Evolutionary conservation across 352 stramenopile species (phyloP).

Genomic region (Pythium aquatile): DNA sequence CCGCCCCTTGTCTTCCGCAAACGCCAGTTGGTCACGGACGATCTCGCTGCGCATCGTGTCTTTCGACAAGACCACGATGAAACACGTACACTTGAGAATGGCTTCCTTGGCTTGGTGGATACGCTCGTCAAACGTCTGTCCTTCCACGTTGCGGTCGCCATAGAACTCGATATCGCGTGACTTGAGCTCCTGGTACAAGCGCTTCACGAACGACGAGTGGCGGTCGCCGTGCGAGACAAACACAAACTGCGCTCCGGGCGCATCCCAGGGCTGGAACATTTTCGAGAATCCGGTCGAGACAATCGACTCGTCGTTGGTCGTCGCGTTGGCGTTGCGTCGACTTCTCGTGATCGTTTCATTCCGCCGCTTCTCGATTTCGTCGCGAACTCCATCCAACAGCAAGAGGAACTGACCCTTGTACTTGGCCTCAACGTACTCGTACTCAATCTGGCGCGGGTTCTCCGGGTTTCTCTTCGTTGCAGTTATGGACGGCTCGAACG

Average conservation of each 20-base stretch:
- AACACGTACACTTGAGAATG: slow-evolving; percentile 75
- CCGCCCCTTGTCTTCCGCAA: slow-evolving; percentile 80
- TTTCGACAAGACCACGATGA: slow-evolving; percentile 75
- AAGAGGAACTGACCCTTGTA: slow-evolving; percentile 75
- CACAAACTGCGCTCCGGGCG: slow-evolving; percentile 50
- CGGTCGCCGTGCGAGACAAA: slow-evolving; percentile 81
- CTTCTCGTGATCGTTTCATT: slow-evolving; percentile 43
- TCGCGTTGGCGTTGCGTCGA: slow-evolving; percentile 32
- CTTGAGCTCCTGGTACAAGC: slow-evolving; percentile 60
- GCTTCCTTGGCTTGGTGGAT: slow-evolving; percentile 79
- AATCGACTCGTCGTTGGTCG: slow-evolving; percentile 30
- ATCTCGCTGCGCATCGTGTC: slow-evolving; percentile 70
- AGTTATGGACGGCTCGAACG: slow-evolving; percentile 71
- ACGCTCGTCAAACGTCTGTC: slow-evolving; percentile 63
- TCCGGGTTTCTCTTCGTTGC: slow-evolving; percentile 42
- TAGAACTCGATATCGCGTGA: slow-evolving; percentile 58
- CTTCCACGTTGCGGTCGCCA: slow-evolving; percentile 59
- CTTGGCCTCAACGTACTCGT: slow-evolving; percentile 71
- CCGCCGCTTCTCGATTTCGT: slow-evolving; percentile 81
- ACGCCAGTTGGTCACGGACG: slow-evolving; percentile 80
- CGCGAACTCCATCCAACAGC: slow-evolving; percentile 74
- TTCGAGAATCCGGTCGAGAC: slow-evolving; percentile 42
- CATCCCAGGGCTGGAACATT: slow-evolving; percentile 65
- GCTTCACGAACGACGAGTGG: slow-evolving; percentile 64
- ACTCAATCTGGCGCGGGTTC: slow-evolving; percentile 73